These are phyloP conservation scores for Hypoxylon crocopeplum DNA, from an alignment of 495 filamentous ascomycete species.

Conservation along the genomic window DNA sequence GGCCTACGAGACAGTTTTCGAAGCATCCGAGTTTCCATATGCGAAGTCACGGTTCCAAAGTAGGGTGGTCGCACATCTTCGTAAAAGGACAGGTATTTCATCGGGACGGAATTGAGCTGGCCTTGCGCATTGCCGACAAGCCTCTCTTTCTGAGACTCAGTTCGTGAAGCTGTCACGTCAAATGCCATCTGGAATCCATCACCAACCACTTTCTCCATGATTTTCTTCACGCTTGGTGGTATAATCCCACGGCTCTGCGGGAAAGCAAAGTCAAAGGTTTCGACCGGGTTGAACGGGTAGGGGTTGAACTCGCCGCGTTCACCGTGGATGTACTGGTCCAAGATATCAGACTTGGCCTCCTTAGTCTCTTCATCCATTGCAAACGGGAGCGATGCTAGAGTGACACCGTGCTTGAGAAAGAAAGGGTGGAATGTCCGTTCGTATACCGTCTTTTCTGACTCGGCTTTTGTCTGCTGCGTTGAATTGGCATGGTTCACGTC, in stretches of 20 bases:
- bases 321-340: conserved; percentile 54
- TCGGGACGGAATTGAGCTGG: conserved; percentile 66
- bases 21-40: conserved; percentile 48
- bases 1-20: conserved; percentile 74
- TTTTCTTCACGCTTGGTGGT: conserved; percentile 65
- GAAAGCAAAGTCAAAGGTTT: conserved; percentile 67
- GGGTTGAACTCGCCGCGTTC: conserved; percentile 39
- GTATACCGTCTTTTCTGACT: conserved; percentile 64
- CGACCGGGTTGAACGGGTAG: conserved; percentile 57
- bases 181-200: conserved; percentile 31
- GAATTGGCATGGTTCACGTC: conserved; percentile 24
- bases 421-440: conserved; percentile 78
- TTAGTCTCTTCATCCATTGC: conserved; percentile 63
- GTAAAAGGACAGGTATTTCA: conserved; percentile 81
- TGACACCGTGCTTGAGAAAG: conserved; percentile 72
- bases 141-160: conserved; percentile 55
- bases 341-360: conserved; percentile 56
- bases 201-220: conserved; percentile 59
- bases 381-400: conserved; percentile 59
- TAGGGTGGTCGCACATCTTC: conserved; percentile 94
- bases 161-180: conserved; percentile 10
- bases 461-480: conserved; percentile 22
- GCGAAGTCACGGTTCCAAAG: conserved; percentile 77
- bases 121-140: conserved; percentile 52
- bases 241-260: conserved; percentile 58